These are phyloP conservation scores for Lactarius sp. DNA, from an alignment of 768 basidiomycete species.

Conservation along the genomic window DNA sequence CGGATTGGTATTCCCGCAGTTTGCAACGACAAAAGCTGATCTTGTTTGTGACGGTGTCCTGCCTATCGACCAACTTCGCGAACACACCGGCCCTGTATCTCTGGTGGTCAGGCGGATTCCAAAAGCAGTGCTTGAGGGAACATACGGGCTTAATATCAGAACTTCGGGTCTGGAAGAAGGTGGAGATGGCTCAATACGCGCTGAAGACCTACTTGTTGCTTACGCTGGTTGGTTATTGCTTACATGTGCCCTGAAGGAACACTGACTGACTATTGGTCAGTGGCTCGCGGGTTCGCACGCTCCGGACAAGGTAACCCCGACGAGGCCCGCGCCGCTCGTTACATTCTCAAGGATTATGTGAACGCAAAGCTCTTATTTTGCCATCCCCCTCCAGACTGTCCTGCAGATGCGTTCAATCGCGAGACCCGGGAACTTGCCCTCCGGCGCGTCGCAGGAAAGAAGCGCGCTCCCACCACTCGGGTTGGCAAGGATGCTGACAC, in stretches of 20 bases:
- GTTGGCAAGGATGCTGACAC: constrained; percentile 84
- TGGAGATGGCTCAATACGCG: constrained; percentile 67
- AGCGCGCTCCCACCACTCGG: constrained; percentile 81
- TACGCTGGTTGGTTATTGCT: constrained; percentile 76
- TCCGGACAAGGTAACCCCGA: constrained; percentile 97
- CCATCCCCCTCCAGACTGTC: constrained; percentile 74
- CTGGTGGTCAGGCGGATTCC: constrained; percentile 78
- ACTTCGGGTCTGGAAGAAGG: constrained; percentile 69
- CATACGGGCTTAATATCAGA: constrained; percentile 80
- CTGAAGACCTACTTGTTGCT: constrained; percentile 77
- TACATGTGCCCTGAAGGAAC: not conserved
- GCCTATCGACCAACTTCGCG: constrained; percentile 95
- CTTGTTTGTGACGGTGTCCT: constrained; percentile 95
- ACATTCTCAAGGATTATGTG: constrained; percentile 95
- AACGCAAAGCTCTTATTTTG: constrained; percentile 90
- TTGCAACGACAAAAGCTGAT: constrained; percentile 94
- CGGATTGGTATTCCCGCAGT: constrained; percentile 96
- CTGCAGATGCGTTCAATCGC: constrained; percentile 69
- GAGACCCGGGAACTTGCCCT: constrained; percentile 60
- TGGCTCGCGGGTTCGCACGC: constrained; percentile 88
- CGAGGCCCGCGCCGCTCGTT: constrained; percentile 88
- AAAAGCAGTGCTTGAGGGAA: constrained; percentile 78
- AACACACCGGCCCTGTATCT: constrained; percentile 80
- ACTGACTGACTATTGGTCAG: constrained; percentile 38
- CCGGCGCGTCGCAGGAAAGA: constrained; percentile 63